These are phyloP conservation scores for Terana coerulea DNA, from an alignment of 768 basidiomycete genomes.

Conservation along the genomic window DNA sequence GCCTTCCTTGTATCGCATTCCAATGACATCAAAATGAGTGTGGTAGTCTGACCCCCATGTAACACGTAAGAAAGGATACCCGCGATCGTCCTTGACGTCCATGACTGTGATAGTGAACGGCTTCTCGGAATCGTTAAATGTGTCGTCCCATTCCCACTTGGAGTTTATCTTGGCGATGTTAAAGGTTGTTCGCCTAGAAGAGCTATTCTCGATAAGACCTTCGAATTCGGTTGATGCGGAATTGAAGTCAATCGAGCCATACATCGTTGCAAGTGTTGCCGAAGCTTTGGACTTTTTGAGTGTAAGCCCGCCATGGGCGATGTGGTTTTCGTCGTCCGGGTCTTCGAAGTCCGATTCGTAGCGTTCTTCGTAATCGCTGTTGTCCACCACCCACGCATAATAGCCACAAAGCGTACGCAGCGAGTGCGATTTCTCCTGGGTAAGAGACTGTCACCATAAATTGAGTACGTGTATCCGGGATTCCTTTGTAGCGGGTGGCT, in stretches of 20 bases:
- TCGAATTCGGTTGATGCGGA: background rate
- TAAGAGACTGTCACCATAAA: too few relatives aligned
- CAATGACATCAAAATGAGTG: background rate
- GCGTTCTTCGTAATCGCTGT: background rate
- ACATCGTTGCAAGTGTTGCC: background rate
- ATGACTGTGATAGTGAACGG: background rate
- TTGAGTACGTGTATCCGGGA: too few relatives aligned
- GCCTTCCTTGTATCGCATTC: background rate
- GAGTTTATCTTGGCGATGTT: background rate
- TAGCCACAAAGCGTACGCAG: background rate
- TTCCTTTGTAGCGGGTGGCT: too few relatives aligned
- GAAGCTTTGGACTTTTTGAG: background rate
- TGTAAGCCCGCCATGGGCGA: background rate
- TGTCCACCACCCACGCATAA: background rate
- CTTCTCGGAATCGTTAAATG: background rate
- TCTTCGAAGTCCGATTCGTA: background rate
- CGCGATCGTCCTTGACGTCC: background rate
- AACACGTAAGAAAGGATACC: background rate
- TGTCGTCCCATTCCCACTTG: background rate
- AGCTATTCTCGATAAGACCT: background rate
- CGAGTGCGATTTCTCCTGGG: too few relatives aligned
- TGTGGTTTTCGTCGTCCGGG: background rate
- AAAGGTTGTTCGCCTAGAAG: too few relatives aligned
- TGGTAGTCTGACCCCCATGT: background rate
- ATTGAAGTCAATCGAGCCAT: background rate